Evolutionary conservation across 2,329 filamentous ascomycete genomes (phyloP).

Genomic region (Hortaea werneckii): DNA sequence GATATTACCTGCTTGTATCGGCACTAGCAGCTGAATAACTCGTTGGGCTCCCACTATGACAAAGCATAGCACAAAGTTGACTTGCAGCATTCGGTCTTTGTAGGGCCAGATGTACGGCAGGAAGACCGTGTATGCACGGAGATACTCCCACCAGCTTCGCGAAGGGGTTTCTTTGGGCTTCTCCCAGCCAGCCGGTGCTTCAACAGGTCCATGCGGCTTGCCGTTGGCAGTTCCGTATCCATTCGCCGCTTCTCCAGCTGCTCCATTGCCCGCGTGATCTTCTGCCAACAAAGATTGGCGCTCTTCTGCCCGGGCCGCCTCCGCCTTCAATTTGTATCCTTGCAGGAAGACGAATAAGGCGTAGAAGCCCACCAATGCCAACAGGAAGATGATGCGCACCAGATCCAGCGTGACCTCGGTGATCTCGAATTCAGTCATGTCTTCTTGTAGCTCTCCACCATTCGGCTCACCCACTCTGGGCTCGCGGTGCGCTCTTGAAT

Average conservation of each 20-base stretch:
- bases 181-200: conserved; percentile 65
- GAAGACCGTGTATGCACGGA: conserved; percentile 84
- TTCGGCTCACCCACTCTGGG: conserved; percentile 40
- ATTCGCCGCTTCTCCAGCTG: conserved; percentile 24
- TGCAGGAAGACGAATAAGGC: conserved; percentile 40
- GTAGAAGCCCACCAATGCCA: conserved; percentile 52
- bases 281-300: conserved; percentile 52
- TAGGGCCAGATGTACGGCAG: conserved; percentile 96
- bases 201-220: conserved; percentile 44
- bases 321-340: conserved; percentile 28
- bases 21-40: conserved; percentile 76
- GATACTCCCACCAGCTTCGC: conserved; percentile 92
- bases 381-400: conserved; percentile 57
- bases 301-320: conserved; percentile 42
- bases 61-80: conserved; percentile 75
- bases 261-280: conserved; percentile 33
- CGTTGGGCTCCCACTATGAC: conserved; percentile 69
- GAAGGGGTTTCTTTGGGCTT: conserved; percentile 76
- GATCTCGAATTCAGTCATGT: conserved; percentile 50
- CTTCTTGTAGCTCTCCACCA: conserved; percentile 24
- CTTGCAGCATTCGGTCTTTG: conserved; percentile 63
- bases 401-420: conserved; percentile 58
- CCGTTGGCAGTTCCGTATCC: conserved; percentile 43
- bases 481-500: conserved; percentile 58
- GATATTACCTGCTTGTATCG: conserved; percentile 67